Evolutionary conservation across 139 green algal species (phyloP), one percentile per base, ranked within the genome.

Genomic region (Chlorella vulgaris): DNA sequence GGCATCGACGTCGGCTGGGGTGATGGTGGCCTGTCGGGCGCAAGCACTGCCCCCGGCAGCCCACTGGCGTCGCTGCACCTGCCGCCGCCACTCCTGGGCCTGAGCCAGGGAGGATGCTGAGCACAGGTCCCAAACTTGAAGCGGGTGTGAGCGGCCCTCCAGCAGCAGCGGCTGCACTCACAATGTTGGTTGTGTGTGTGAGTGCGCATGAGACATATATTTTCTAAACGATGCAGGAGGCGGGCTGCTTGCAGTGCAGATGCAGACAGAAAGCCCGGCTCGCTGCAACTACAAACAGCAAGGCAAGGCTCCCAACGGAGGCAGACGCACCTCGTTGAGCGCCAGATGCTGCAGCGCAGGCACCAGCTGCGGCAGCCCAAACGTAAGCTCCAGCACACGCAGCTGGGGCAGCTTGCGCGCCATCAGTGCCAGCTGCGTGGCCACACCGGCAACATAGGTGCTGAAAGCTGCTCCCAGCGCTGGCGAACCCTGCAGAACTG

Each of bases 311-410:
- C 67, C 47, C 47, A 58, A 58, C 47, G 13, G 15, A 58, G 13
- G 15, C 47, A 10, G 13, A 58, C 69, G 8, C 42, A 76, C 69
- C 69, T 69, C 73, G 2, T 7, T 79, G 51, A 28, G 51, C 1
- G 38, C 33, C 53, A 79, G 73, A 53, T 38, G 73, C 68, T 74
- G 78, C 51, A 84, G 40, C 2, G 58, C 29, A 5, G 38, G 1
- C 19, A 36, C 78, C 19, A 84, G 39, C 22, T 71, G 84, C 8
- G 81, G 80, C 8, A 84, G 82, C 22, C 92, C 87, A 86, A 95
- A 94, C 0, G 87, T 92, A 1, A 95, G 80, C 75, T 95, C 92
- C 50, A 95, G 55, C 35, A 87, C 83, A 28, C 66, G 65, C 67
- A 95, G 87, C 2, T 38, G 24, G 0, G 85, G 86, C 87, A 95